Evolutionary conservation across 768 basidiomycete genomes (phyloP), one percentile per base, ranked within the genome.

Genomic region (Naganishia vaughanmartiniae): DNA sequence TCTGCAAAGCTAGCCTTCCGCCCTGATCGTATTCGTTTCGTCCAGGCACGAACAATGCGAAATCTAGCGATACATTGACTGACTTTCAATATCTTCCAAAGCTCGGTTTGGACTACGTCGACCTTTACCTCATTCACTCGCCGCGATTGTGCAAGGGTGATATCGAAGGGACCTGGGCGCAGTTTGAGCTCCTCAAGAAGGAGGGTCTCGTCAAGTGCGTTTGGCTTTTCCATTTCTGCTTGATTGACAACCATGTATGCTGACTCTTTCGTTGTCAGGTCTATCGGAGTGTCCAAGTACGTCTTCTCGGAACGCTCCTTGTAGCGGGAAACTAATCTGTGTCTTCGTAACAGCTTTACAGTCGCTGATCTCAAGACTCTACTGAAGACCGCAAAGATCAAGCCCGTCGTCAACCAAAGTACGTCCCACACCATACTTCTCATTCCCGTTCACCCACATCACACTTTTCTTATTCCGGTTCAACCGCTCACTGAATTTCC

Each of bases 341-440:
- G 28, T 45, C 0, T 66, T 10, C 9, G 65, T 46, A 72, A 54
- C 81, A 90, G 90, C 79, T 90, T 88, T 77, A 77, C 76, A 4
- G 72, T 89, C 36, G 77, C 83, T 0, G 80, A 87, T 57, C 82
- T 91, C 21, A 82, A 88, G 74, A 78, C 78, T 3, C 72, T 90
- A 4, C 66, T 87, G 65, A 85, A 85, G 73, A 76, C 79, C 0
- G 87, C 87, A 0, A 83, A 80, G 42, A 79, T 88, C 73, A 86
- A 84, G 45, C 90, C 89, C 4, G 87, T 86, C 0, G 88, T 88
- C 48, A 90, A 91, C 76, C 89, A 91, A 83, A 75, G 89, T 87
- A n/a, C 4, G 72, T 74, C 19, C 30, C 24, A 4, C 21, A 48
- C 30, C 21, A 10, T 24, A 19, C 33, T n/a, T n/a, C n/a, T n/a